Evolutionary conservation across 257 asterid species (phyloP), one percentile per base, ranked within the genome.

Genomic region (Paraleonurus japonicus): DNA sequence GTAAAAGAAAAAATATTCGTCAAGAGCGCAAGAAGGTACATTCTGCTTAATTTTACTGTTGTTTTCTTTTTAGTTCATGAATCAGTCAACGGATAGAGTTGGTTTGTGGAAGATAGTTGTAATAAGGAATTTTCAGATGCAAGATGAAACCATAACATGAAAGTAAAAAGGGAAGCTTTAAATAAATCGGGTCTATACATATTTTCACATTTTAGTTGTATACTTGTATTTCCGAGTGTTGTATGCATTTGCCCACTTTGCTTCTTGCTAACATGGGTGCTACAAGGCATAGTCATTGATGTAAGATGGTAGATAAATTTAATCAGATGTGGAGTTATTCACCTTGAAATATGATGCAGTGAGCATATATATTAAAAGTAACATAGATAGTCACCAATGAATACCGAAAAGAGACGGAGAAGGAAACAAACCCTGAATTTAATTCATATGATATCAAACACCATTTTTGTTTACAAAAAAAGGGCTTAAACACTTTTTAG

Each of bases 1-100:
- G 93, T 74, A 94, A 91, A 84, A 89, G 99, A 81, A 91, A 94
- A 78, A 89, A 82, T 73, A 94, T 94, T 62, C 99, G 99, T 72
- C 99, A 94, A 82, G 99, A 94, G 80, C 99, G 99, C 76, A 94
- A 94, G 83, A 94, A 94, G 96, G 99, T 85, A 71, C 12, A 27
- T 53, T 41, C 60, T 64, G 68, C 57, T 67, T 76, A 54, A 67
- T 35, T 37, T 39, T 35, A 28, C 16, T 27, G 10, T 13, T 19
- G 3, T 28, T 50, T 48, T 30, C 57, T 47, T 53, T 70, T 35
- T 60, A 20, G 16, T 7, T 50, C 28, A 41, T 69, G 57, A 35
- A 28, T 37, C 60, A 17, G 51, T 45, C 50, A 41, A 59, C 43
- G 54, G 58, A 67, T 47, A 55, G 19, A 41, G 57, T 43, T 32